These are phyloP conservation scores for Coniochaeta sp. DNA, from an alignment of 2,329 filamentous ascomycete genomes.

Conservation along the genomic window DNA sequence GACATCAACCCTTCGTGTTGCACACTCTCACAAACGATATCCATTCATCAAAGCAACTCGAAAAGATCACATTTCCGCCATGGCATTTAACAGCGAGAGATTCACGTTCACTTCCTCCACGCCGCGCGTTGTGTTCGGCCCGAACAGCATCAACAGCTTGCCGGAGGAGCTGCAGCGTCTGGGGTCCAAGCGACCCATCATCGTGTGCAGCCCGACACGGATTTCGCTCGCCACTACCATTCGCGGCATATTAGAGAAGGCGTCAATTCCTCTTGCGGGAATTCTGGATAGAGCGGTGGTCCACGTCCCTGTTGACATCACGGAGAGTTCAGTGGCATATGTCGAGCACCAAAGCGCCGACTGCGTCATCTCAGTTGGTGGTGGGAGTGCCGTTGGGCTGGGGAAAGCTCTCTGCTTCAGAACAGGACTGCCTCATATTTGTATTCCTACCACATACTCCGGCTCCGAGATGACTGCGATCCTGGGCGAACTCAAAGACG, in stretches of 20 bases:
- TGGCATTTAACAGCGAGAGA: neutral
- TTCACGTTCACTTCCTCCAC: neutral
- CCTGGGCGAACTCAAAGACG: constrained; percentile 53
- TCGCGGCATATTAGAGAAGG: neutral
- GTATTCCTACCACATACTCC: constrained; percentile 53
- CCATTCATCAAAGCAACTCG: neutral
- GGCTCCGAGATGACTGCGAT: constrained; percentile 61
- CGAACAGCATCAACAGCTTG: neutral
- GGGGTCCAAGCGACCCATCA: neutral
- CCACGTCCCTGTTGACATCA: constrained; percentile 52
- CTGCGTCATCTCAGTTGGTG: constrained; percentile 51
- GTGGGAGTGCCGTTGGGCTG: constrained; percentile 53
- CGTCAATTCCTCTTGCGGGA: neutral
- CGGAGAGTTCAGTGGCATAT: constrained; percentile 44
- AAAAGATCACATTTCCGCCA: neutral
- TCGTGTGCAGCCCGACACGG: constrained; percentile 1
- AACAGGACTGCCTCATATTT: constrained; percentile 34
- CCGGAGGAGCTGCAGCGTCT: neutral
- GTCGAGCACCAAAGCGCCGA: constrained; percentile 39
- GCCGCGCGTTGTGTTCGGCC: neutral
- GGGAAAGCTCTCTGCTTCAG: constrained; percentile 49
- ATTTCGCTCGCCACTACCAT: neutral
- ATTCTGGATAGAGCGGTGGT: constrained; percentile 37
- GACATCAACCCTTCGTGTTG: no score
- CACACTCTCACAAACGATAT: no score